phyloP scores from a whole-genome alignment of 1,284 basidiomycete genomes.

The Microbotryum silenes-acaulis region DNA sequence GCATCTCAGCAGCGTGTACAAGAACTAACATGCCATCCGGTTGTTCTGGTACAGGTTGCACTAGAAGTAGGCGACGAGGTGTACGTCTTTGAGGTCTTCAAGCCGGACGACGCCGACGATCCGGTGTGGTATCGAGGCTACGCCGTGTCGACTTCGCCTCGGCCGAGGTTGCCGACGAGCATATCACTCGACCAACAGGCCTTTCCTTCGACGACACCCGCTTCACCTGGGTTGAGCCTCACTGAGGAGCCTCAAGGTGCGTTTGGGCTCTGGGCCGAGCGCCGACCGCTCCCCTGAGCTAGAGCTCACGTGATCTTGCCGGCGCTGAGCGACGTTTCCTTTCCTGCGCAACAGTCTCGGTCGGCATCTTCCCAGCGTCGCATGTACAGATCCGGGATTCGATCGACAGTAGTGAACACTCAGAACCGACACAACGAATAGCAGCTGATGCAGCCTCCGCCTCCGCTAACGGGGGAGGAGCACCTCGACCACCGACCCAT shows the following conservation, averaged over 20 bases:
- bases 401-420: conserved; percentile 75
- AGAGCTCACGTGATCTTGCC: not conserved
- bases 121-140: conserved; percentile 49
- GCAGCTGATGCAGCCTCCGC: not conserved
- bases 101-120: conserved; percentile 13
- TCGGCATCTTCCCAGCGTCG: conserved; percentile 90
- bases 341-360: conserved; percentile 60
- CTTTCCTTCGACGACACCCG: conserved; percentile 16
- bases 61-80: conserved; percentile 79
- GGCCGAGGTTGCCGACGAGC: conserved; percentile 26
- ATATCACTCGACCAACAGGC: conserved; percentile 42
- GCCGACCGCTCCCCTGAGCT: no score
- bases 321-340: not conserved
- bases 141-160: conserved; percentile 70
- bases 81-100: conserved; percentile 70
- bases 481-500: conserved; percentile 11
- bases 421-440: not conserved
- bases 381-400: conserved; percentile 84
- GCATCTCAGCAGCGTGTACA: not conserved
- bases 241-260: conserved; percentile 5
- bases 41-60: conserved; percentile 34
- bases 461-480: conserved; percentile 28
- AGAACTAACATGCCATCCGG: not conserved
- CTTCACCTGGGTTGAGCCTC: conserved; percentile 14
- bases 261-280: conserved; percentile 1